Base-by-base conservation (phyloP, 805 yeast genomes). In the Saccharomycopsis lassenensis region DNA sequence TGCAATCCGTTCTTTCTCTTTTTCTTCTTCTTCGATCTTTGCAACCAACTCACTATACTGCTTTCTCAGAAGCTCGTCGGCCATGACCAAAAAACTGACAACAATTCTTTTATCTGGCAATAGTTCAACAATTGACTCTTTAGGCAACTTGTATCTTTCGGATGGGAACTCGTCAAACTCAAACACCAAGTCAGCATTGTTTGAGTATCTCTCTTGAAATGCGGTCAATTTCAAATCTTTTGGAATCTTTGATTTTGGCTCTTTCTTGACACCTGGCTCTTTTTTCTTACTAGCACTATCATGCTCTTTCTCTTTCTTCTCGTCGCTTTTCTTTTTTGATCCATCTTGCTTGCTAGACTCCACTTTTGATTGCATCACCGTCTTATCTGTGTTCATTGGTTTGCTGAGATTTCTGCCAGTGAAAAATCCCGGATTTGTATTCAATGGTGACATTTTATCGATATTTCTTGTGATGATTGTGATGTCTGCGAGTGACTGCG, bases 81-180 rank as follows among this genome's bases (percentile, higher is more conserved):
- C 31, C 4, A 61, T 46, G 16, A 58, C 49, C 7, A 65, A 32
- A 36, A 55, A 59, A 1, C 70, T 64, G 11, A 63, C 44, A 8
- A 62, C 43, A 7, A 60, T 41, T 18, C 57, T 61, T 1, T 48
- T 59, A 20, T 54, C 58, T 1, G 49, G 58, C 1, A 58, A 29
- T 1, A 70, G 61, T 56, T 87, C 96, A 40, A 80, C 61, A 2
- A 89, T 68, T 1, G 93, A 69, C 44, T 84, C 72, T 45, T 76
- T 76, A 0, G 97, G 96, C 1, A 89, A 52, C 40, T 69, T 59
- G 49, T 69, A 89, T 40, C 97, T 67, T 5, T 77, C 77, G 31
- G 77, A 67, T 0, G 91, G 71, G 52, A 76, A 77, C 48, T 91
- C 97, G 19, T 69, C 68, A 58, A 76, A 89, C 55, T 91, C 98